phyloP scores from a whole-genome alignment of 257 asterid species.

The Cinchona pubescens region DNA sequence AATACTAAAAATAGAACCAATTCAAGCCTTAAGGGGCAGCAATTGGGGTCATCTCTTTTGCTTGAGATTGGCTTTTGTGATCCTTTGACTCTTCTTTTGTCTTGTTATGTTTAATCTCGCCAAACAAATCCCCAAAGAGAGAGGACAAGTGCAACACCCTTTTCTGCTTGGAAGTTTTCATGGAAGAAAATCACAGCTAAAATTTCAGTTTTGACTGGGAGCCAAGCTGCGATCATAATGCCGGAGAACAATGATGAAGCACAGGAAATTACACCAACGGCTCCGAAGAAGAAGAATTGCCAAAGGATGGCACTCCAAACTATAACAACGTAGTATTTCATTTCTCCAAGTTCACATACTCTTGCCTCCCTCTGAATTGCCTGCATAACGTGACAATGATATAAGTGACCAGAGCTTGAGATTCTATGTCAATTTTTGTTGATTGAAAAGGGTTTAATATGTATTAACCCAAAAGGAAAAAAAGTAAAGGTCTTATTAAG shows the following conservation, averaged over 20 bases:
- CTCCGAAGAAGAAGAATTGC: slow-evolving; percentile 26
- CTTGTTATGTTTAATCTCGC: slow-evolving; percentile 22
- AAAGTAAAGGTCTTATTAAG: too few species aligned
- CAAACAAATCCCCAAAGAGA: slow-evolving; percentile 41
- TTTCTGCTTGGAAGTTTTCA: slow-evolving; percentile 23
- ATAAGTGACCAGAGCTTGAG: background rate
- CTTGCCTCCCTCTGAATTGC: slow-evolving; percentile 28
- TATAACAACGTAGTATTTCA: slow-evolving; percentile 17
- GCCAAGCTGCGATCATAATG: slow-evolving; percentile 16
- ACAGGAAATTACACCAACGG: slow-evolving; percentile 26
- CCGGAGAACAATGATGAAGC: slow-evolving; percentile 22
- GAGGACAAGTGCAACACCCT: slow-evolving; percentile 25
- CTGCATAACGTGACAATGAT: background rate
- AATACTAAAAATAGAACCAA: too few species aligned
- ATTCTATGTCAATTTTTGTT: too few species aligned
- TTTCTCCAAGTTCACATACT: slow-evolving; percentile 26
- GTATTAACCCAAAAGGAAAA: too few species aligned
- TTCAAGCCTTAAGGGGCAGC: slow-evolving; percentile 2
- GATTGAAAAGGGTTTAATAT: too few species aligned
- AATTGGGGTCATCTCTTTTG: slow-evolving; percentile 8
- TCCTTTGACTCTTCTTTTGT: background rate
- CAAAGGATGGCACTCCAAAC: slow-evolving; percentile 15
- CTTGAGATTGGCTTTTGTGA: background rate
- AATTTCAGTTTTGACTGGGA: slow-evolving; percentile 20
- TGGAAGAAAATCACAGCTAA: slow-evolving; percentile 20